Percentiles rank a stretch among this genome's conserved stretches.
These are phyloP conservation scores for Epichloe uncinata DNA, from an alignment of 2,329 filamentous ascomycete species.

Conservation along the genomic window DNA sequence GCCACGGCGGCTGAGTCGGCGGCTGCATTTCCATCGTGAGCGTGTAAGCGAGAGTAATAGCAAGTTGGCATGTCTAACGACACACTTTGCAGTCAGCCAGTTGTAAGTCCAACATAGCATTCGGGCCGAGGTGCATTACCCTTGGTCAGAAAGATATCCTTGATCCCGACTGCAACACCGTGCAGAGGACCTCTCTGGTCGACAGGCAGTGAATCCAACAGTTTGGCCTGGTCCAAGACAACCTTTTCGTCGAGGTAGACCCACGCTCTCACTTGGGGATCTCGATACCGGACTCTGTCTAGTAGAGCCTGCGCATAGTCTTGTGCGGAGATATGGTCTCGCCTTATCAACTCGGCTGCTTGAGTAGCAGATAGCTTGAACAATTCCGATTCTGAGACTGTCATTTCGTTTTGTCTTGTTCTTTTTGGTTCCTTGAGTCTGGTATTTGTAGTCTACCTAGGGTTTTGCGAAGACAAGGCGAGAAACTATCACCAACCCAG, in stretches of 20 bases:
- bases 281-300: constrained; percentile 28
- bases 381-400: background rate
- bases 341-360: constrained; percentile 6
- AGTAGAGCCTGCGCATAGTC: constrained; percentile 35
- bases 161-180: constrained; percentile 44
- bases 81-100: background rate
- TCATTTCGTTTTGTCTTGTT: background rate
- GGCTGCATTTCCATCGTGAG: constrained; percentile 23
- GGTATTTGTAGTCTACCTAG: background rate
- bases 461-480: background rate
- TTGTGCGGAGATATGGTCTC: constrained; percentile 28
- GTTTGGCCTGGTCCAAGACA: constrained; percentile 35
- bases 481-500: background rate
- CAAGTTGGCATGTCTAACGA: constrained; percentile 40
- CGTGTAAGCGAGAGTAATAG: constrained; percentile 42
- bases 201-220: constrained; percentile 34
- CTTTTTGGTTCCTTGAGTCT: background rate
- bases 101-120: background rate
- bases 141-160: constrained; percentile 46
- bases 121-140: constrained; percentile 16
- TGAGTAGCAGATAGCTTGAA: constrained; percentile 3
- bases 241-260: constrained; percentile 29
- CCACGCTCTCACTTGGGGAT: constrained; percentile 36
- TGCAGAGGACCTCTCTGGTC: constrained; percentile 40
- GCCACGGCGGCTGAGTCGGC: constrained; percentile 40